Base-by-base conservation (phyloP, 768 basidiomycete genomes). In the Amanita inopinata region DNA sequence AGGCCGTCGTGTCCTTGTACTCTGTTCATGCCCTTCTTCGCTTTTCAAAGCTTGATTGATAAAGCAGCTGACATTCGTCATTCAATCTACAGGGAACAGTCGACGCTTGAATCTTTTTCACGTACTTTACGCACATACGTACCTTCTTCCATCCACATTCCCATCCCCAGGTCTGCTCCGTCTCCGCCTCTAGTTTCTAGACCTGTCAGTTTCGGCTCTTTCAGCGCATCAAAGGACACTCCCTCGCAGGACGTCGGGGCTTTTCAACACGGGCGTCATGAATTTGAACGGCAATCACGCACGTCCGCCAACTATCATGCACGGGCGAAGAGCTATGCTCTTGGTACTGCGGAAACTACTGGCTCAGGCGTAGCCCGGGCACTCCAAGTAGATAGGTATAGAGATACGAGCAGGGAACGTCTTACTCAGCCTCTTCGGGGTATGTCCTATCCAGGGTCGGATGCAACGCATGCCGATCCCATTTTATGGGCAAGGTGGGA, bases 61-160 rank as follows among this genome's bases (percentile, higher is more conserved):
- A 40, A 38, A 41, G 19, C 24, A 18, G 38, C 40, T 43, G 41
- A 43, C 24, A n/a, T 43, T 23, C 41, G 31, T 15, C 14, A 43
- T 12, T 32, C 19, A 11, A 33, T 43, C 34, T 38, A 36, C 52
- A 75, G 73, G n/a, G 69, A 65, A 46, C 67, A 67, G 6, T 67
- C 73, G 0, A 64, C 71, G 43, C 60, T 77, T 14, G 71, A 74
- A 55, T 63, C 62, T 17, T 62, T 78, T 48, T 71, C 76, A 7
- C 69, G 70, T 14, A 66, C 74, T 7, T 60, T 78, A 19, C 70
- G 74, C 34, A 66, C 61, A 47, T 78, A 78, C 42, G 70, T 75
- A 5, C 76, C 74, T 3, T 62, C 69, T 12, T 68, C 70, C 3
- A 70, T 74, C 30, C 60, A 68, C 5, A 71, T 75, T 38, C 61